These are phyloP conservation scores for Penicillium crystallinum DNA, from an alignment of 495 filamentous ascomycete species.

Conservation along the genomic window DNA sequence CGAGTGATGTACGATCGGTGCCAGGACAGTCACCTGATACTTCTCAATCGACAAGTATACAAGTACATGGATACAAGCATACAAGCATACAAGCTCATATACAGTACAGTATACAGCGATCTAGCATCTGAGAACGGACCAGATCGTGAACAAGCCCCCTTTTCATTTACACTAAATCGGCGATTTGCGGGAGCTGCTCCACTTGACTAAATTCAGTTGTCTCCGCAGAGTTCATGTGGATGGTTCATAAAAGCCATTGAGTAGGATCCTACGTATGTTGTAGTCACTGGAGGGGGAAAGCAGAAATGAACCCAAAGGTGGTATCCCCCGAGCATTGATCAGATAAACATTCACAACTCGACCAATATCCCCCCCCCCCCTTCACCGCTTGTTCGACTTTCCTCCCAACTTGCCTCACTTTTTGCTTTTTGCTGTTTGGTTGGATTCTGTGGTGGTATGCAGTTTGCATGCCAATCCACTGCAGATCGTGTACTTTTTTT, in stretches of 20 bases:
- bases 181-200: conserved; percentile 25
- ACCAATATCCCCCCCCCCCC: conserved; percentile 1
- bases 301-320: too few species aligned
- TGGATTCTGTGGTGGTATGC: not conserved
- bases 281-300: too few species aligned
- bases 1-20: conserved; percentile 20
- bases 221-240: conserved; percentile 9
- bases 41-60: not conserved
- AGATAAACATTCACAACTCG: conserved; percentile 19
- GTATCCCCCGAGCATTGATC: conserved; percentile 8
- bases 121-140: conserved; percentile 25
- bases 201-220: conserved; percentile 8
- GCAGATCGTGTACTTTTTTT: conserved; percentile 19
- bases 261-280: too few species aligned
- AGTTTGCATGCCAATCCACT: conserved; percentile 2
- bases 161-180: conserved; percentile 17
- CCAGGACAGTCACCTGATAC: conserved; percentile 24
- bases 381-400: conserved; percentile 22
- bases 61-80: too few species aligned
- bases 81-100: too few species aligned
- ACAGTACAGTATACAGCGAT: conserved; percentile 7
- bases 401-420: conserved; percentile 5
- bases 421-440: conserved; percentile 4
- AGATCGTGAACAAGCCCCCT: conserved; percentile 22
- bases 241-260: not conserved